Evolutionary conservation across 1,139 yeast genomes (phyloP).

Genomic region (Saccharomycopsis hybrid): DNA sequence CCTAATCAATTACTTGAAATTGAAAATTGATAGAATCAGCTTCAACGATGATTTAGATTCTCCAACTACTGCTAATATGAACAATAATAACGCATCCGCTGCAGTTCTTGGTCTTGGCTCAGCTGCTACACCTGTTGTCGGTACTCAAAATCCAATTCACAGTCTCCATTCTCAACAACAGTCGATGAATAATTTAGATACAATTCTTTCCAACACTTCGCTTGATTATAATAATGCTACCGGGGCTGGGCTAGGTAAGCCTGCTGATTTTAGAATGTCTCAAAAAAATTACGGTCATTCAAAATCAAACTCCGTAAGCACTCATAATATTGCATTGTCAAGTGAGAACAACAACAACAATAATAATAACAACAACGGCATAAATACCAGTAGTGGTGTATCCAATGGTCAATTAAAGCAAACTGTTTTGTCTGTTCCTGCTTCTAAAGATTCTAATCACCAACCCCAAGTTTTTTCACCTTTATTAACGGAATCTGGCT

Average conservation of each 20-base stretch:
- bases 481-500: slow-evolving; percentile 20
- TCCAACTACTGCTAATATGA: slow-evolving; percentile 9
- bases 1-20: slow-evolving; percentile 18
- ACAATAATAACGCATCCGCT: not conserved
- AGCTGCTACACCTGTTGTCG: not conserved
- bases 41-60: slow-evolving; percentile 21
- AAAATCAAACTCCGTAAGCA: slow-evolving; percentile 1
- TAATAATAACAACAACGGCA: not conserved
- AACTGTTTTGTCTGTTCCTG: slow-evolving; percentile 8
- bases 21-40: slow-evolving; percentile 18
- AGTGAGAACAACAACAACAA: not conserved
- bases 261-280: not conserved
- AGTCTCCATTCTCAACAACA: slow-evolving; percentile 5
- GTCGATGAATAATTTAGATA: slow-evolving; percentile 8
- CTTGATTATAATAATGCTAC: not conserved
- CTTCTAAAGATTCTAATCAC: not conserved
- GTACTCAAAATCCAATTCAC: not conserved
- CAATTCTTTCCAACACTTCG: slow-evolving; percentile 2
- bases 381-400: not conserved
- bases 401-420: slow-evolving; percentile 2
- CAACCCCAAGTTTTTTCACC: slow-evolving; percentile 21
- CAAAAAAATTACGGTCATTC: slow-evolving; percentile 2
- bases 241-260: not conserved
- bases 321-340: not conserved
- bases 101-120: not conserved